phyloP scores from a whole-genome alignment of 108 stramenopile genomes.

The Mediolabrus comicus region DNA sequence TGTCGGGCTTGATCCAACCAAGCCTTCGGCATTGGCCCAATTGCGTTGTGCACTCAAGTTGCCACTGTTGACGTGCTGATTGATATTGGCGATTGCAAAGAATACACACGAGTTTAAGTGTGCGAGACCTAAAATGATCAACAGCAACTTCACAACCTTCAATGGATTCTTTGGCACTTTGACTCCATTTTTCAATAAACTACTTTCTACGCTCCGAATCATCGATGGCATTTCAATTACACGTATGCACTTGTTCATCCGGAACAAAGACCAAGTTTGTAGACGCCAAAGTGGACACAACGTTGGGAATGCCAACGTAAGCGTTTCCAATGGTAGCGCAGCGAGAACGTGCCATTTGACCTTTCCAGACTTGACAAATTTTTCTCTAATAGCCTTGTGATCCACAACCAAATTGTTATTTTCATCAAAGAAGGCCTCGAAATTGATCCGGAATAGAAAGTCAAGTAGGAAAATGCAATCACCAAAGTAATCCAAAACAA shows the following conservation, averaged over 20 bases:
- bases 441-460: conserved; percentile 20
- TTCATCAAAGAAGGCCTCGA: conserved; percentile 49
- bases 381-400: conserved; percentile 18
- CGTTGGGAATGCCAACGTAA: conserved; percentile 15
- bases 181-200: conserved; percentile 29
- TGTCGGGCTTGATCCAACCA: conserved; percentile 8
- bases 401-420: conserved; percentile 40
- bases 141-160: conserved; percentile 35
- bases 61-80: conserved; percentile 31
- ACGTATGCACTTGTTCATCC: conserved; percentile 43
- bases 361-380: conserved; percentile 33
- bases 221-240: conserved; percentile 27
- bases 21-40: conserved; percentile 30
- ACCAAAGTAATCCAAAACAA: conserved; percentile 45
- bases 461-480: conserved; percentile 45
- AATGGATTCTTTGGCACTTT: conserved; percentile 45
- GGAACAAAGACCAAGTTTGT: conserved; percentile 46
- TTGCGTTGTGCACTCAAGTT: conserved; percentile 10
- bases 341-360: conserved; percentile 41
- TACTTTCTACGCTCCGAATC: conserved; percentile 25
- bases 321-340: conserved; percentile 36
- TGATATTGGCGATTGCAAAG: conserved; percentile 44
- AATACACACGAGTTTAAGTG: conserved; percentile 49
- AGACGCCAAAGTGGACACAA: conserved; percentile 44
- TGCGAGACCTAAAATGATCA: conserved; percentile 37